Evolutionary conservation across 225 moss, liverwort and hornwort species (phyloP), one percentile per base, ranked within the genome.

Genomic region (Thuidium tamariscinum): DNA sequence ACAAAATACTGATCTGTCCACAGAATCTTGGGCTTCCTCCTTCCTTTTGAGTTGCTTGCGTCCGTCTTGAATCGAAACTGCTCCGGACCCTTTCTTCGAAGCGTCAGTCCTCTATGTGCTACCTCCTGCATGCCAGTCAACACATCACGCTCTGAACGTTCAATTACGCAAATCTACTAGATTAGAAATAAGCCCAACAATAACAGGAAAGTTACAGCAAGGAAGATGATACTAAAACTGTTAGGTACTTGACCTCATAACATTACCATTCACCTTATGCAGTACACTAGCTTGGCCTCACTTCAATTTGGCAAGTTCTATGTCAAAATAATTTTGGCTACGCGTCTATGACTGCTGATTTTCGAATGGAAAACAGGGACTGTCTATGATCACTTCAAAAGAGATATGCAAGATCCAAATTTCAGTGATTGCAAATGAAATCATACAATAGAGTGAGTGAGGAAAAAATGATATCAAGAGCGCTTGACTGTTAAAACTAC

Each of bases 21-120:
- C n/a, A 74, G 52, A n/a, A 5, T 14, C 52, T n/a, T 74, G 22
- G 52, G 74, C n/a, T 52, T 52, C 52, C 22, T 74, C 49, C 5
- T 52, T 9, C 0, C 1, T 5, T n/a, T 52, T 5, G 5, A 8
- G 22, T 52, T n/a, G 2, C 13, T 13, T 3, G 52, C n/a, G 6
- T 74, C 52, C 22, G 0, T 52, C n/a, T 14, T 51, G 22, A 74
- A 74, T 52, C 14, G 52, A 21, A 74, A 74, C 5, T 9, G 3
- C 14, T 5, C 0, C 1, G n/a, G 75, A 0, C 52, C 75, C 5
- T 0, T 0, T 52, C 75, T 75, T n/a, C 52, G 75, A 52, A 75
- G n/a, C 0, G 14, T 51, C 23, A 75, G 0, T 23, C n/a, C 23
- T 75, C 75, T 75, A 23, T 15, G n/a, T 9, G 52, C n/a, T 52